Percentiles rank a stretch among this genome's conserved stretches.
These are phyloP conservation scores for Protea cynaroides DNA, from an alignment of 164 flowering plant species.

Conservation along the genomic window DNA sequence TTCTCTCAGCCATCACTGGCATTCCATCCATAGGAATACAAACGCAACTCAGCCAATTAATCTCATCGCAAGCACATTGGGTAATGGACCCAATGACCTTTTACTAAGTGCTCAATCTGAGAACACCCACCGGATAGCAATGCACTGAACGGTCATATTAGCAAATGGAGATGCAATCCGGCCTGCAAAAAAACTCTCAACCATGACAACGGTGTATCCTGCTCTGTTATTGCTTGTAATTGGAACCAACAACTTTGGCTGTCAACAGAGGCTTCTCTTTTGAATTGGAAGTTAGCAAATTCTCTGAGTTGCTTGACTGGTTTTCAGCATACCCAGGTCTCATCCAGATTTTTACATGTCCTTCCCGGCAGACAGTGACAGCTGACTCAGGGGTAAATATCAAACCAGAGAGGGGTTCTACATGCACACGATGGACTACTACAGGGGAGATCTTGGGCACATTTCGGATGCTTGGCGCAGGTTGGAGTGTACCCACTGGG, in stretches of 20 bases:
- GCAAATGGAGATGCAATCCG: slow-evolving; percentile 11
- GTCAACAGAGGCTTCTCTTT: slow-evolving; percentile 48
- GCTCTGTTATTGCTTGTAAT: slow-evolving; percentile 41
- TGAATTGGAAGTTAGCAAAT: slow-evolving; percentile 33
- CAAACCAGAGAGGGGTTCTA: slow-evolving; percentile 89
- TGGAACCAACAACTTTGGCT: slow-evolving; percentile 34
- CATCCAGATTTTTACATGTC: slow-evolving; percentile 86
- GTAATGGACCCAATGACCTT: slow-evolving; percentile 3
- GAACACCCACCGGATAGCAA: slow-evolving; percentile 19
- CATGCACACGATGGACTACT: slow-evolving; percentile 84
- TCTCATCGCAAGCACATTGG: slow-evolving; percentile 10
- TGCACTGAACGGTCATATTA: slow-evolving; percentile 10
- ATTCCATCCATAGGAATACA: slow-evolving; percentile 23
- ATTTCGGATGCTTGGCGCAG: slow-evolving; percentile 92
- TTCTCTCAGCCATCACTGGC: slow-evolving; percentile 18
- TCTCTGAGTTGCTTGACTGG: slow-evolving; percentile 48
- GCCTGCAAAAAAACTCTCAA: slow-evolving; percentile 6
- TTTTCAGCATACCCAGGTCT: slow-evolving; percentile 67
- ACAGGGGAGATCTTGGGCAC: slow-evolving; percentile 92
- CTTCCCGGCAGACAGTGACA: slow-evolving; percentile 84
- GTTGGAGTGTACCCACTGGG: slow-evolving; percentile 79
- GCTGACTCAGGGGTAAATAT: slow-evolving; percentile 78
- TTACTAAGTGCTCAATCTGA: slow-evolving; percentile 6
- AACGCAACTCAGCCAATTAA: slow-evolving; percentile 21
- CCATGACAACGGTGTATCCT: slow-evolving; percentile 5